Evolutionary conservation across 2,329 filamentous ascomycete species (phyloP), one percentile per base, ranked within the genome.

Genomic region (Colletotrichum sp.): DNA sequence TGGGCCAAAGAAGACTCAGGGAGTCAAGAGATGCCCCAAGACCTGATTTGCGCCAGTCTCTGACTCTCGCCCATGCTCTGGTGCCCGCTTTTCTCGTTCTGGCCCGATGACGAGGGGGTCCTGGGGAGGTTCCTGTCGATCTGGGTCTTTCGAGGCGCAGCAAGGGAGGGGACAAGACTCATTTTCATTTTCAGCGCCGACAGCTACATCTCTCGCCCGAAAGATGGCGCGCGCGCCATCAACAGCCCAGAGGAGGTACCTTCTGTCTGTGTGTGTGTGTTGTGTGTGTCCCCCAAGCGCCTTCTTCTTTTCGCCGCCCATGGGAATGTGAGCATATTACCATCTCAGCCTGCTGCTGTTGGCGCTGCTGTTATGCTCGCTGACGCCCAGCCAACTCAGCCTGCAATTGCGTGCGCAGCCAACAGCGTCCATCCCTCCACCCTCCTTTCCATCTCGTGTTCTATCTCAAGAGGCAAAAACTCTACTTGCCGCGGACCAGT

Each of bases 401-500:
- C 74, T 65, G 44, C 27, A 61, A 52, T 69, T 76, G 70, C 74
- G 74, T 76, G 44, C 29, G 64, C 74, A 61, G 19, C 74, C 74
- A 69, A 74, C 74, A 73, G 65, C 64, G 57, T 64, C 44, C 70
- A 76, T 73, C 74, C 74, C 64, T 74, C 62, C 63, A 75, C 75
- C 75, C 71, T 71, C 75, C 71, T 75, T 77, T 77, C 36, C 71
- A 70, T 49, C 75, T 77, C 75, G 75, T 77, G 71, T 77, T 75
- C 52, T 25, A 75, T 75, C 39, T 59, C 61, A 34, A 29, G 30
- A 64, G 49, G 71, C 64, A 65, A 49, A 71, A 64, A 69, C 70
- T 76, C 27, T 69, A 74, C 70, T 59, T 69, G n/a, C 44, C 70
- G 22, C 64, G 13, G 59, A 52, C 70, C 70, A 73, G 70, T 73